Conservation (phyloP, 1,139 yeast species). For the Eremothecium sinecaudum region DNA sequence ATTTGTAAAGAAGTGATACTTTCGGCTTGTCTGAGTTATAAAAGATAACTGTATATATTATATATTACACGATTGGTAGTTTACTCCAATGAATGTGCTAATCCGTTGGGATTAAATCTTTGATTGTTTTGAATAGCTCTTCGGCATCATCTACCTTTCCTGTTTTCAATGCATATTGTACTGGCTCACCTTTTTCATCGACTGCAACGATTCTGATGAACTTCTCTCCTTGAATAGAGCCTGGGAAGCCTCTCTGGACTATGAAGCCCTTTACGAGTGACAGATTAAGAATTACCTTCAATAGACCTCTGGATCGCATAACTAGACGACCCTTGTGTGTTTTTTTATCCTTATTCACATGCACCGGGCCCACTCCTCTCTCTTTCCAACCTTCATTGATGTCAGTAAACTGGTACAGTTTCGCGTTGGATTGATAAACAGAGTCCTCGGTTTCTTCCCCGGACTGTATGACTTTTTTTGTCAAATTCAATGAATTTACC, state of each 20-base stretch:
- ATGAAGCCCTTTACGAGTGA: slow-evolving; percentile 53
- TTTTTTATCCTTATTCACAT: slow-evolving; percentile 48
- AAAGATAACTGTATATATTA: slow-evolving; percentile 1
- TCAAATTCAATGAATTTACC: slow-evolving; percentile 14
- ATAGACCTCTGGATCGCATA: slow-evolving; percentile 85
- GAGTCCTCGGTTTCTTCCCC: slow-evolving; percentile 87
- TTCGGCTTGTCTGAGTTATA: not conserved
- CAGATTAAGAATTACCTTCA: slow-evolving; percentile 72
- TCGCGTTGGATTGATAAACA: slow-evolving; percentile 61
- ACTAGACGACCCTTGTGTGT: slow-evolving; percentile 48
- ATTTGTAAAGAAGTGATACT: slow-evolving; percentile 37
- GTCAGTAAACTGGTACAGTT: slow-evolving; percentile 62
- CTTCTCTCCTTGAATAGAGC: slow-evolving; percentile 72
- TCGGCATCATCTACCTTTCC: slow-evolving; percentile 54
- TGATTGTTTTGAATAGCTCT: slow-evolving; percentile 46
- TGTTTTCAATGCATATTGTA: slow-evolving; percentile 75
- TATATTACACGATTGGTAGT: not conserved
- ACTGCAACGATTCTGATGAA: slow-evolving; percentile 60
- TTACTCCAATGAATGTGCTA: slow-evolving; percentile 3
- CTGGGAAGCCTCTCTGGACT: slow-evolving; percentile 70
- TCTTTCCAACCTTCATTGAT: slow-evolving; percentile 87
- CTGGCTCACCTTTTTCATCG: slow-evolving; percentile 52
- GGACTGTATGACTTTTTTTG: slow-evolving; percentile 52
- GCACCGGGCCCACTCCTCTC: slow-evolving; percentile 81
- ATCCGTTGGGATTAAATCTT: slow-evolving; percentile 21